Evolutionary conservation across 2,329 filamentous ascomycete species (phyloP), one percentile per base, ranked within the genome.

Genomic region (Diaporthe batatas): DNA sequence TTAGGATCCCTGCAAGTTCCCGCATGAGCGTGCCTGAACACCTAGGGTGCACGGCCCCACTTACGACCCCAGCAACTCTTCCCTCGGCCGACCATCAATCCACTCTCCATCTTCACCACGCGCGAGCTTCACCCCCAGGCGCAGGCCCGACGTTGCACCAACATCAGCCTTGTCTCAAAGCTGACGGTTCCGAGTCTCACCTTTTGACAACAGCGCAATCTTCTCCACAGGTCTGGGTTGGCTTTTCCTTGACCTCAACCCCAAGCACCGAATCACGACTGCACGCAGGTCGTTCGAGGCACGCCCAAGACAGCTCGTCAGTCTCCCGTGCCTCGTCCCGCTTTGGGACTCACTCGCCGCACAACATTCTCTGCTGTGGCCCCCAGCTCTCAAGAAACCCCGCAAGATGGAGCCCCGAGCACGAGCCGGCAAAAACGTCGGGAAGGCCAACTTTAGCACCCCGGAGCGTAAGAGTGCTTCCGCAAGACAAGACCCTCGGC

Each of bases 391-490:
- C 32, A 14, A 44, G 67, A 58, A 68, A 21, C 44, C 18, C 68
- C 49, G 34, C 74, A 76, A 84, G 81, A 94, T 94, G 86, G 93
- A 95, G 84, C 93, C 92, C 75, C 88, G 93, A 79, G 93, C 93
- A 74, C 90, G 93, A 78, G 91, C 92, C 79, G 92, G 92, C 80
- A 92, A 94, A 79, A 94, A 95, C 85, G 92, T 94, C 82, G 92
- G 92, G 76, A 93, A 94, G 82, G 93, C 95, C 87, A 95, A 94
- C 82, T 96, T 96, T 82, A 87, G 86, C 75, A 86, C 90, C 72
- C 89, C 89, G 80, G 93, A 95, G 82, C 85, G 93, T 94, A 85
- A 76, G 90, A 83, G 54, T 42, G 62, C 25, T 23, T 68, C 72
- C 8, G 12, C 47, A 7, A 32, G 47, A 29, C 47, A 7, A 32